phyloP scores from a whole-genome alignment of 148 eudicot genomes.

The Vaccinium macrocarpon region DNA sequence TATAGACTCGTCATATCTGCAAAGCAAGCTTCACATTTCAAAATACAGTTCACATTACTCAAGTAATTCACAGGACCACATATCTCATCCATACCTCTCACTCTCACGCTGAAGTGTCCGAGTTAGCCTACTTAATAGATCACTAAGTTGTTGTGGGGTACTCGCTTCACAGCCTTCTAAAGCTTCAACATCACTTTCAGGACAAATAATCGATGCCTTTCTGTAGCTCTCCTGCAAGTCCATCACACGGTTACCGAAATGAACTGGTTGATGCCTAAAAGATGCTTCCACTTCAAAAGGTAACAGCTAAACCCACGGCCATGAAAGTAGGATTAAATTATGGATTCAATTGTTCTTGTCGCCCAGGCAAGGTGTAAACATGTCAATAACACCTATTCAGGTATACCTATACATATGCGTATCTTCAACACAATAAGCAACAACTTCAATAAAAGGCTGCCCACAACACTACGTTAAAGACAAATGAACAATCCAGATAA shows the following conservation, averaged over 20 bases:
- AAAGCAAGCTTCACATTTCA: constrained; percentile 18
- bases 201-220: constrained; percentile 81
- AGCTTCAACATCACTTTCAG: constrained; percentile 77
- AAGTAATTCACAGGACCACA: constrained; percentile 8
- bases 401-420: background rate
- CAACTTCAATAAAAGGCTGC: constrained; percentile 1
- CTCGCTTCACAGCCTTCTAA: constrained; percentile 63
- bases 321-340: background rate
- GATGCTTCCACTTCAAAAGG: constrained; percentile 2
- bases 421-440: background rate
- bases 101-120: constrained; percentile 67
- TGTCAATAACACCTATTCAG: background rate
- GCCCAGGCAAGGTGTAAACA: background rate
- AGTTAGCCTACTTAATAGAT: constrained; percentile 57
- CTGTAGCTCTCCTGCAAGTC: constrained; percentile 53
- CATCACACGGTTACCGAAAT: background rate
- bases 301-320: background rate
- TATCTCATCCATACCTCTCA: constrained; percentile 46
- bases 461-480: background rate
- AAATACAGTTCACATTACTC: background rate
- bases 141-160: constrained; percentile 74
- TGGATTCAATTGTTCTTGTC: background rate
- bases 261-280: background rate
- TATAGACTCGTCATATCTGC: constrained; percentile 76
- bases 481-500: background rate